Evolutionary conservation across 176 grass and related monocot species (phyloP).

Genomic region (Areca catechu): DNA sequence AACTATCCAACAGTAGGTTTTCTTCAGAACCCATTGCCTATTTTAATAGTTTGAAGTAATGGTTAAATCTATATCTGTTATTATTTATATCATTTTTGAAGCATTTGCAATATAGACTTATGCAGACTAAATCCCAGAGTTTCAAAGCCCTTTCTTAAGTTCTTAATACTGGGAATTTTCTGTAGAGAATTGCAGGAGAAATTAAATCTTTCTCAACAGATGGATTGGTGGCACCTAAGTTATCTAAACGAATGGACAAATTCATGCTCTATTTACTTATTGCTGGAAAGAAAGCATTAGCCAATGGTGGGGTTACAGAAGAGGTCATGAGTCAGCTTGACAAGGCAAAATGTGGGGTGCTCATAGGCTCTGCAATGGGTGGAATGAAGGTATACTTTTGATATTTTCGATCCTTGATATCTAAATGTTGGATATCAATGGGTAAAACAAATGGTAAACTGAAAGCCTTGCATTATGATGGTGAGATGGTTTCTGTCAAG

Average conservation of each 20-base stretch:
- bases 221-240: constrained; percentile 82
- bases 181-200: constrained; percentile 97
- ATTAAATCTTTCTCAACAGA: constrained; percentile 92
- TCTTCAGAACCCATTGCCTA: not conserved
- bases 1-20: constrained; percentile 76
- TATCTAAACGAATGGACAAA: constrained; percentile 90
- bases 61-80: no score
- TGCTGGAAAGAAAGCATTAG: constrained; percentile 89
- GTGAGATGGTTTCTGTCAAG: no score
- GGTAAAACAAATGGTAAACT: no score
- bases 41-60: no score
- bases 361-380: constrained; percentile 97
- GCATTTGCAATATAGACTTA: no score
- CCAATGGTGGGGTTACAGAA: constrained; percentile 78
- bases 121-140: no score
- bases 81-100: no score
- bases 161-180: not conserved
- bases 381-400: constrained; percentile 71
- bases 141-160: no score
- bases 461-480: no score
- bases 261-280: constrained; percentile 98
- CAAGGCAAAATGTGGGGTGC: constrained; percentile 88
- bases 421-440: no score
- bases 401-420: no score
- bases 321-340: constrained; percentile 73